A percentile compares a stretch with the other conserved stretches of the same genome.
phyloP scores from a whole-genome alignment of 441 rosid species.

The Syzygium syzygioides region DNA sequence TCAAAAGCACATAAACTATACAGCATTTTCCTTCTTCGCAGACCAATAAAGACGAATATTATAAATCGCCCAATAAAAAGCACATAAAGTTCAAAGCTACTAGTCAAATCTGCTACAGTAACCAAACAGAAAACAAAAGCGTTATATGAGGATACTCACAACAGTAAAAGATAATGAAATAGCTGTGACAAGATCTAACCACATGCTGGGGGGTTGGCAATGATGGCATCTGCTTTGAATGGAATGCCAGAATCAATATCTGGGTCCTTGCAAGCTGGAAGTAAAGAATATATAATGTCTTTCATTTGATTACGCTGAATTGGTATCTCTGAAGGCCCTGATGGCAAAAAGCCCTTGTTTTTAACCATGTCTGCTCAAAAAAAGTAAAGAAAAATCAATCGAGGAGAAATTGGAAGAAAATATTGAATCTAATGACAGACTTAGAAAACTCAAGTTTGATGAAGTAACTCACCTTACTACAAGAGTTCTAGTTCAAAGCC shows the following conservation, averaged over 20 bases:
- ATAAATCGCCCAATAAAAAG: background rate
- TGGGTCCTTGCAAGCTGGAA: conserved; percentile 93
- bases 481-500: background rate
- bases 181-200: conserved; percentile 38
- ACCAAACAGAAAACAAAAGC: background rate
- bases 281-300: conserved; percentile 80
- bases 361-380: conserved; percentile 89
- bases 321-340: conserved; percentile 97
- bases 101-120: background rate
- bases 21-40: background rate
- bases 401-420: background rate
- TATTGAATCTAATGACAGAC: background rate
- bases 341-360: conserved; percentile 96
- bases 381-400: conserved; percentile 12
- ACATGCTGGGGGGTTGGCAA: conserved; percentile 98
- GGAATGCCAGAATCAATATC: conserved; percentile 78
- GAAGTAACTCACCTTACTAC: background rate
- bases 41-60: background rate
- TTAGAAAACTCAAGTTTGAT: background rate
- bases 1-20: background rate
- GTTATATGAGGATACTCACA: background rate
- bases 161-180: background rate
- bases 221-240: conserved; percentile 95
- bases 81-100: background rate
- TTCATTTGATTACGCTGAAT: conserved; percentile 83